A percentile compares a stretch with the other conserved stretches of the same genome.
Evolutionary conservation across 345 rosid species (phyloP).

Genomic region (Linum usitatissimum): DNA sequence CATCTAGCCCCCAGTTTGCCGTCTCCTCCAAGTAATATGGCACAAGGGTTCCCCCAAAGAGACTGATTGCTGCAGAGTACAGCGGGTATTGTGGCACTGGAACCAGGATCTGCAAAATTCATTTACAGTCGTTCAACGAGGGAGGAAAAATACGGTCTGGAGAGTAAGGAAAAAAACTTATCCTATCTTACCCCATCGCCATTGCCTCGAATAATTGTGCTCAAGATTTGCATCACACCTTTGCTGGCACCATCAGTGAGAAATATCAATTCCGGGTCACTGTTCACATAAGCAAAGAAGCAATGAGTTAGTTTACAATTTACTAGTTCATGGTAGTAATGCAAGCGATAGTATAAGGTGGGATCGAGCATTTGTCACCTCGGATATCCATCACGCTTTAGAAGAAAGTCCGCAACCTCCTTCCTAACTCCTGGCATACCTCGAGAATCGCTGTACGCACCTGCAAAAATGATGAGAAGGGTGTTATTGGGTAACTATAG

Average conservation of each 20-base stretch:
- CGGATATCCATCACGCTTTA: constrained; percentile 89
- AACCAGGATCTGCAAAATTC: constrained; percentile 56
- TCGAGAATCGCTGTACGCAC: constrained; percentile 59
- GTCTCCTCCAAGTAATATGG: constrained; percentile 89
- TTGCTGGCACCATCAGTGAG: constrained; percentile 7
- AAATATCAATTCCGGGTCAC: constrained; percentile 72
- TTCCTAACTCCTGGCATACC: constrained; percentile 2
- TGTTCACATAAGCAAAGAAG: constrained; percentile 18
- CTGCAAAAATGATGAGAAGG: constrained; percentile 17
- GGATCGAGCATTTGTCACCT: constrained; percentile 41
- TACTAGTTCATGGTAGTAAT: not conserved
- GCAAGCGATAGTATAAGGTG: not conserved
- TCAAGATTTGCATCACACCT: constrained; percentile 10
- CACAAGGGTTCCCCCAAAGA: constrained; percentile 86
- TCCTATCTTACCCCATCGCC: not conserved
- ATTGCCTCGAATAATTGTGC: not conserved
- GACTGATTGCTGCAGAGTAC: constrained; percentile 87
- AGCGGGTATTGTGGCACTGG: constrained; percentile 99
- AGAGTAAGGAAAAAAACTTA: not conserved
- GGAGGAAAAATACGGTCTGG: not conserved
- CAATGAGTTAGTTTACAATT: not conserved
- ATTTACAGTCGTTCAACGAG: not conserved
- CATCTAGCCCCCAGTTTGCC: constrained; percentile 96
- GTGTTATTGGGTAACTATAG: no score
- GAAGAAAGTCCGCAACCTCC: constrained; percentile 29